phyloP scores from a whole-genome alignment of 2,329 filamentous ascomycete genomes.

The Teratosphaeria destructans region DNA sequence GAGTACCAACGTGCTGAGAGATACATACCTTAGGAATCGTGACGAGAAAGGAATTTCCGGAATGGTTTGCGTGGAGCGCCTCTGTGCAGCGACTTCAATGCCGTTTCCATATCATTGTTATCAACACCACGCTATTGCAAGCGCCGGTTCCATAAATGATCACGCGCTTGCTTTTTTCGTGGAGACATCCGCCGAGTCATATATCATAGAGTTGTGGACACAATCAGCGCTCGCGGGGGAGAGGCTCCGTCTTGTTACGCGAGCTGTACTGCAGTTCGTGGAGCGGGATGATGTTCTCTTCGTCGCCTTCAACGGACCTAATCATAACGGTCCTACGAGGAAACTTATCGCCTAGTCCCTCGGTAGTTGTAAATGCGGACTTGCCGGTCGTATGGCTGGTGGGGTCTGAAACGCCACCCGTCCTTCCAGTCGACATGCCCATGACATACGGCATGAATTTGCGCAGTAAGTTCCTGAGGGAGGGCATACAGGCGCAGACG shows the following conservation, averaged over 20 bases:
- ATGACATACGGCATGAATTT: conserved; percentile 2
- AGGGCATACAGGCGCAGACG: conserved; percentile 10
- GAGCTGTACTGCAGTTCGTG: background rate
- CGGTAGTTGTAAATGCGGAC: background rate
- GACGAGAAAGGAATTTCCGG: background rate
- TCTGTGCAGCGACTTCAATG: too few species aligned
- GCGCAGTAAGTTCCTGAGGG: conserved; percentile 3
- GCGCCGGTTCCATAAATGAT: too few species aligned
- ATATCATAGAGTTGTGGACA: background rate
- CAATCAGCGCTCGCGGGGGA: background rate
- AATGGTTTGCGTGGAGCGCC: background rate
- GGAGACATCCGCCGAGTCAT: too few species aligned
- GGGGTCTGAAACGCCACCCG: background rate
- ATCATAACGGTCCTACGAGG: background rate
- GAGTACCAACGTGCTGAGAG: background rate
- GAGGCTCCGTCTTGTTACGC: background rate
- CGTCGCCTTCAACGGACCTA: background rate
- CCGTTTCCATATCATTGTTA: too few species aligned
- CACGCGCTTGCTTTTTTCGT: too few species aligned
- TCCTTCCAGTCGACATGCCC: conserved; percentile 2
- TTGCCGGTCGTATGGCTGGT: background rate
- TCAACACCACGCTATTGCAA: too few species aligned
- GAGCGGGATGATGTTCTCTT: background rate
- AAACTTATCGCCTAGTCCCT: background rate
- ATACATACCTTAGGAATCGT: background rate